phyloP scores from a whole-genome alignment of 2,329 filamentous ascomycete genomes.

The Diaporthe helianthi region DNA sequence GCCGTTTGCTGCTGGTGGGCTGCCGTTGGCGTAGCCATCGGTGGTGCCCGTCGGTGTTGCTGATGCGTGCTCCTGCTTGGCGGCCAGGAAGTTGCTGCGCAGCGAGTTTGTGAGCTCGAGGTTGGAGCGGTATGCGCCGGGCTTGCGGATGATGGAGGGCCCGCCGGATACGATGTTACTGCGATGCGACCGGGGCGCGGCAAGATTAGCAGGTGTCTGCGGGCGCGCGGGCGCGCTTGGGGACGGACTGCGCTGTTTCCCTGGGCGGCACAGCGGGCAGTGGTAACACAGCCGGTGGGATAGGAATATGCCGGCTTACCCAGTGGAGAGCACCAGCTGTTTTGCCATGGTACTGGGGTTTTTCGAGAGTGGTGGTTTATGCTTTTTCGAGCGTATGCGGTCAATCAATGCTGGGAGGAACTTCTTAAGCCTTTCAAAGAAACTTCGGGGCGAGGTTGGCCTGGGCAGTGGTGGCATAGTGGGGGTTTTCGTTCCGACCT shows the following conservation, averaged over 20 bases:
- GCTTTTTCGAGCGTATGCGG: slow-evolving; percentile 26
- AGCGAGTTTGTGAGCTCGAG: slow-evolving; percentile 90
- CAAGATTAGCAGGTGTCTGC: slow-evolving; percentile 14
- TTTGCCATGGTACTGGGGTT: slow-evolving; percentile 32
- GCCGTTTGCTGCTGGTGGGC: slow-evolving; percentile 29
- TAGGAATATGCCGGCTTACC: background rate
- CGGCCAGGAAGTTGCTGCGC: slow-evolving; percentile 79
- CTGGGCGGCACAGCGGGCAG: background rate
- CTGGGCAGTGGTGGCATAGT: slow-evolving; percentile 28
- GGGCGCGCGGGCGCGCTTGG: background rate
- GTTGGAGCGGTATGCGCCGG: slow-evolving; percentile 83
- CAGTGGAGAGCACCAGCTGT: slow-evolving; percentile 34
- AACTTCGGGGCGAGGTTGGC: slow-evolving; percentile 27
- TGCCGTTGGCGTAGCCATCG: slow-evolving; percentile 39
- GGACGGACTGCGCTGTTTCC: background rate
- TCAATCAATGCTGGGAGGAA: slow-evolving; percentile 28
- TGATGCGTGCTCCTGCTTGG: slow-evolving; percentile 67
- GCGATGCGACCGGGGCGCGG: slow-evolving; percentile 27
- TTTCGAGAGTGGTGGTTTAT: slow-evolving; percentile 15
- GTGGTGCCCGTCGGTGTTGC: slow-evolving; percentile 36
- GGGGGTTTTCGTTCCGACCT: background rate
- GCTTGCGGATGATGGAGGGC: slow-evolving; percentile 82
- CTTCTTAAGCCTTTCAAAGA: slow-evolving; percentile 25
- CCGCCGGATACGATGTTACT: slow-evolving; percentile 86
- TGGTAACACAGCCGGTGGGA: slow-evolving; percentile 1